These are phyloP conservation scores for Yamadazyma endophytica DNA, from an alignment of 805 yeast genomes.

Conservation along the genomic window DNA sequence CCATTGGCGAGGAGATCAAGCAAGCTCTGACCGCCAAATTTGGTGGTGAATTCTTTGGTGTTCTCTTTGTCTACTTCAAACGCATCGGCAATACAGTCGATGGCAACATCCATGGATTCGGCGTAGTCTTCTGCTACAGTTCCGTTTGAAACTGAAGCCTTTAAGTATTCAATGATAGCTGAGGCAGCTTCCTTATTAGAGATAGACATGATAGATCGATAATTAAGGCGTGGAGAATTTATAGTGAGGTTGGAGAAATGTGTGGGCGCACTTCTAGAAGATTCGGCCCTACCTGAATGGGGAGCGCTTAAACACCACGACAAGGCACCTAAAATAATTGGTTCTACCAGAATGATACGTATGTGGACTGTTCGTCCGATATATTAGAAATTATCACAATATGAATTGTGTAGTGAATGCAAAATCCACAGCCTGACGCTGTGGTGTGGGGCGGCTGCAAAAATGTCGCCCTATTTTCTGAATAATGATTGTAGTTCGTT, in stretches of 20 bases:
- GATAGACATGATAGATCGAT: constrained; percentile 32
- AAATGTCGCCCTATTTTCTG: too few species aligned
- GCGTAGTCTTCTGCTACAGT: constrained; percentile 71
- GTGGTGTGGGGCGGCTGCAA: too few species aligned
- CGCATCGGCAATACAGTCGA: constrained; percentile 88
- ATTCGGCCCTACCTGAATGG: too few species aligned
- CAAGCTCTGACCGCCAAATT: constrained; percentile 47
- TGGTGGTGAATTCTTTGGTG: constrained; percentile 25
- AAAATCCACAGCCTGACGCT: too few species aligned
- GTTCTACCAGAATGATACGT: too few species aligned
- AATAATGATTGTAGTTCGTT: constrained; percentile 4
- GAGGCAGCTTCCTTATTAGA: constrained; percentile 65
- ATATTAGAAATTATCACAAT: too few species aligned
- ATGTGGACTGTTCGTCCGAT: too few species aligned
- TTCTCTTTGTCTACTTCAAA: constrained; percentile 62
- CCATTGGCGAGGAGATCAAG: constrained; percentile 35
- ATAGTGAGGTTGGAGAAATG: too few species aligned
- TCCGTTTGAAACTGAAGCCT: constrained; percentile 53
- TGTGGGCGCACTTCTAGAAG: constrained; percentile 2
- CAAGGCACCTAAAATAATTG: too few species aligned
- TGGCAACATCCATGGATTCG: constrained; percentile 90
- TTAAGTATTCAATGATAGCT: constrained; percentile 70
- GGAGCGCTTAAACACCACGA: too few species aligned
- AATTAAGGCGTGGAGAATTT: too few species aligned
- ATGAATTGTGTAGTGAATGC: too few species aligned